These are phyloP conservation scores for Tieghemostelium lacteum DNA, from an alignment of 78 protist species.

Conservation along the genomic window DNA sequence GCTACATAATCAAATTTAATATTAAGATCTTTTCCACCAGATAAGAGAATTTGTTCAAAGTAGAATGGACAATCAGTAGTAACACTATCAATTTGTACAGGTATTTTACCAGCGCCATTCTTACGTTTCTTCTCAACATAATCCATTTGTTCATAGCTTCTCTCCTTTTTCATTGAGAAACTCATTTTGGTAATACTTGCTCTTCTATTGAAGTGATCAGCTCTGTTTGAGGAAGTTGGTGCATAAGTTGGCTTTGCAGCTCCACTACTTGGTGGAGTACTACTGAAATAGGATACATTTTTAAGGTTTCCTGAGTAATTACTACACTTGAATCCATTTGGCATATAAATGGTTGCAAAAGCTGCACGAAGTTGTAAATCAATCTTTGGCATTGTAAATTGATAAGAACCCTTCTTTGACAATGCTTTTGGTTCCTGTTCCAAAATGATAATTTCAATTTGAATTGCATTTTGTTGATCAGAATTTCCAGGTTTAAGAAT, in stretches of 20 bases:
- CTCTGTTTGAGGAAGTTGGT: not conserved
- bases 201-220: not conserved
- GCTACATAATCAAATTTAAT: constrained; percentile 9
- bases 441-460: constrained; percentile 43
- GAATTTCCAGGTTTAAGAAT: constrained; percentile 39
- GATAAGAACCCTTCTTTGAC: not conserved
- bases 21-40: constrained; percentile 35
- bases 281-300: not conserved
- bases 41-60: constrained; percentile 59
- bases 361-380: constrained; percentile 58
- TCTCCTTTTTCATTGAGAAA: not conserved
- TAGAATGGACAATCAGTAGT: not conserved
- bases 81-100: constrained; percentile 47
- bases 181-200: not conserved
- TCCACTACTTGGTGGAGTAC: not conserved
- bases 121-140: not conserved
- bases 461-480: not conserved
- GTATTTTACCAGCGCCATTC: constrained; percentile 32
- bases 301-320: constrained; percentile 42
- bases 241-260: not conserved
- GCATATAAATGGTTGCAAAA: constrained; percentile 25
- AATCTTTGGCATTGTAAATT: constrained; percentile 45
- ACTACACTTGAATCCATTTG: not conserved
- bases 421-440: not conserved
- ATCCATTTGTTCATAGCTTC: not conserved